phyloP scores from a whole-genome alignment of 257 asterid genomes.

The Coffea eugenioides region DNA sequence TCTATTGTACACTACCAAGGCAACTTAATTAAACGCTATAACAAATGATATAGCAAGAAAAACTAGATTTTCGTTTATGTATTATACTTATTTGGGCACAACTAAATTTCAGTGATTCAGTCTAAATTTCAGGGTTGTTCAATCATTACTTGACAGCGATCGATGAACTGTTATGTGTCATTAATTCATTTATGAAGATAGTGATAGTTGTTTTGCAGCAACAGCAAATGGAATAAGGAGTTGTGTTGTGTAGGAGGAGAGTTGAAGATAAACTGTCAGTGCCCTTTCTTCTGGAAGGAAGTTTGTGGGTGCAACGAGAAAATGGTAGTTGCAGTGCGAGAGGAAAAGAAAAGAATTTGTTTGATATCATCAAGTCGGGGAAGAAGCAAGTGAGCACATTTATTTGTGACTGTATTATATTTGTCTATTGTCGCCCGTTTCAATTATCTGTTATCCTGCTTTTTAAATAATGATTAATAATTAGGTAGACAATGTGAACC shows the following conservation, averaged over 20 bases:
- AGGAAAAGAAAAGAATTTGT: not conserved
- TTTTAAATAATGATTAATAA: not conserved
- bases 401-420: not conserved
- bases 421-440: not conserved
- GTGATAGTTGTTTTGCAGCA: not conserved
- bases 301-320: not conserved
- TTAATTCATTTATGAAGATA: not conserved
- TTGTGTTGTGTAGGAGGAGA: not conserved
- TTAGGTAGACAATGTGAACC: not conserved
- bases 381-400: not conserved
- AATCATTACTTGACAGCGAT: not conserved
- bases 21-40: too few species aligned
- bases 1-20: too few species aligned
- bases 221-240: not conserved
- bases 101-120: too few species aligned
- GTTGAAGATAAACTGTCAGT: not conserved
- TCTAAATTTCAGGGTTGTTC: not conserved
- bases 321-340: not conserved
- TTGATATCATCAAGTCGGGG: not conserved
- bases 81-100: too few species aligned
- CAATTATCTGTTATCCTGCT: not conserved
- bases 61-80: too few species aligned
- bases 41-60: too few species aligned
- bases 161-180: not conserved
- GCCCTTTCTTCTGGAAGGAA: not conserved